Percentiles rank a stretch among this genome's conserved stretches.
phyloP scores from a whole-genome alignment of 257 asterid genomes.

The Fraxinus anomala region DNA sequence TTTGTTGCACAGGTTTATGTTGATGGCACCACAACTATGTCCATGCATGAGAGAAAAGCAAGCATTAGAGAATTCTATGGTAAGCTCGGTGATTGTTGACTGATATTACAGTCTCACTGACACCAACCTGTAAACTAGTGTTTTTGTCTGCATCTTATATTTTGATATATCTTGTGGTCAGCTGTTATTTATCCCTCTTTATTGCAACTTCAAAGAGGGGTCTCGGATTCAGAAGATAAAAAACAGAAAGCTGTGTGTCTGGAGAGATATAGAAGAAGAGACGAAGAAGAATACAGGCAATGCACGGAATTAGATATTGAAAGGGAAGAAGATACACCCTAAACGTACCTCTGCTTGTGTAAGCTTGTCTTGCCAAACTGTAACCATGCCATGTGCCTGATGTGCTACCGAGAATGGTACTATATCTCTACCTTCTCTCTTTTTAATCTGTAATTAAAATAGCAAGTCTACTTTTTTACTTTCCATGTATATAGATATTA shows the following conservation, averaged over 20 bases:
- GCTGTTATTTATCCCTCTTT: constrained; percentile 93
- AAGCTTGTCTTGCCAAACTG: constrained; percentile 90
- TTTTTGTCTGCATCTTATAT: constrained; percentile 27
- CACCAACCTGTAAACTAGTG: no score
- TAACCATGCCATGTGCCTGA: constrained; percentile 82
- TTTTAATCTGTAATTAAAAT: not conserved
- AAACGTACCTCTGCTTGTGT: no score
- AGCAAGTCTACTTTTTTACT: not conserved
- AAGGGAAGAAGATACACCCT: constrained; percentile 94
- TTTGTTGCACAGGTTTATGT: constrained; percentile 68
- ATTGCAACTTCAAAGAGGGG: constrained; percentile 83
- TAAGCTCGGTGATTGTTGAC: constrained; percentile 23
- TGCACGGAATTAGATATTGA: constrained; percentile 70
- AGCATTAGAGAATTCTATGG: constrained; percentile 94
- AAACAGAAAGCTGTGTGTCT: constrained; percentile 71
- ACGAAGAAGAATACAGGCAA: constrained; percentile 52
- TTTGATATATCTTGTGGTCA: constrained; percentile 36
- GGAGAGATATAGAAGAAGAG: constrained; percentile 81
- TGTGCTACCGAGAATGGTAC: constrained; percentile 96
- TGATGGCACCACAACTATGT: constrained; percentile 96
- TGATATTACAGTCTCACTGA: no score
- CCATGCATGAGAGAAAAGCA: constrained; percentile 91
- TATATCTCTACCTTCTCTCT: constrained; percentile 3
- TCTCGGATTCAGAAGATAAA: constrained; percentile 80
- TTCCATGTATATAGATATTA: not conserved